A percentile compares a stretch with the other conserved stretches of the same genome.
These are phyloP conservation scores for Pyronema domesticum DNA, from an alignment of 495 filamentous ascomycete genomes.

Conservation along the genomic window DNA sequence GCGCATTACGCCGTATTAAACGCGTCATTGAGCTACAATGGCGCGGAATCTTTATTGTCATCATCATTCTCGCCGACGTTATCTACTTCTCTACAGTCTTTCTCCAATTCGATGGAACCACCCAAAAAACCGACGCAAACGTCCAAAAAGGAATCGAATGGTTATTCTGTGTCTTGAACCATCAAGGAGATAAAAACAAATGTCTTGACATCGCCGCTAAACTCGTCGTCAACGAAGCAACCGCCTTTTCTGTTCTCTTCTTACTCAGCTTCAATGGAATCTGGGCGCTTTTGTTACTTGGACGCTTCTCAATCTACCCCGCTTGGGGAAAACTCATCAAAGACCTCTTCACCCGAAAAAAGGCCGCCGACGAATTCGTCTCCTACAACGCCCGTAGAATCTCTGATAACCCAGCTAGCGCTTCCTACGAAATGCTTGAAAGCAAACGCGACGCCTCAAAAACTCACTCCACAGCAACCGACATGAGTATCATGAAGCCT, in stretches of 20 bases:
- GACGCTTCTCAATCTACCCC: conserved; percentile 59
- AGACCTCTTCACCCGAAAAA: conserved; percentile 28
- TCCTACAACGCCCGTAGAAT: conserved; percentile 57
- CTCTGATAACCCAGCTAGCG: conserved; percentile 43
- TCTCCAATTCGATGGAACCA: conserved; percentile 59
- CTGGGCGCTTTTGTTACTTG: conserved; percentile 66
- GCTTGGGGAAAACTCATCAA: conserved; percentile 61
- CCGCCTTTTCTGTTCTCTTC: conserved; percentile 61
- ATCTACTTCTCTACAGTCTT: conserved; percentile 85
- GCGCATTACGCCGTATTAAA: conserved; percentile 69
- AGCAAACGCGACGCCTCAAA: conserved; percentile 4
- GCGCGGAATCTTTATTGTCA: conserved; percentile 71
- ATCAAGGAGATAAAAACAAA: conserved; percentile 41
- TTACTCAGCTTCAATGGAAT: conserved; percentile 73
- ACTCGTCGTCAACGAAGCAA: conserved; percentile 52
- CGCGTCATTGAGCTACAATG: conserved; percentile 86
- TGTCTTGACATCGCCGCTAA: conserved; percentile 42
- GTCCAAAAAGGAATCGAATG: conserved; percentile 33
- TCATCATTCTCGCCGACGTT: conserved; percentile 74
- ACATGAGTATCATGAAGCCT: conserved; percentile 12
- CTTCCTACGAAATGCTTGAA: conserved; percentile 67
- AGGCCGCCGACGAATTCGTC: conserved; percentile 51
- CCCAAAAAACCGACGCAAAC: conserved; percentile 38
- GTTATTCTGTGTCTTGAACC: conserved; percentile 48
- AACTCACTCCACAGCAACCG: not conserved